Conservation (phyloP, 805 yeast species). For the Saturnispora gosingensis region DNA sequence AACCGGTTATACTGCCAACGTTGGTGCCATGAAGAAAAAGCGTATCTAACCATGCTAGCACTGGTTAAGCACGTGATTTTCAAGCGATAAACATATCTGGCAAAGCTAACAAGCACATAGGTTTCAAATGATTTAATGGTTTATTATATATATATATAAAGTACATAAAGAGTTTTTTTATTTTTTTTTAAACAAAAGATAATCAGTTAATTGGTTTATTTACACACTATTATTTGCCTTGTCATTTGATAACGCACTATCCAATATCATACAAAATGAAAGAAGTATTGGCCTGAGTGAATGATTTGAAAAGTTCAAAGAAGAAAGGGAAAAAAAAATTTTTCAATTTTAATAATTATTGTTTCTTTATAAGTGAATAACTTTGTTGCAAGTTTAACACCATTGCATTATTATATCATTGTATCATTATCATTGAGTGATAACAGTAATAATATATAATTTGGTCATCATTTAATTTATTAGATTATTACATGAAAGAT, state of each 20-base stretch:
- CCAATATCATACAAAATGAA: too few species aligned
- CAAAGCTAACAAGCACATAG: background rate
- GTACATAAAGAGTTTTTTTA: background rate
- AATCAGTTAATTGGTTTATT: background rate
- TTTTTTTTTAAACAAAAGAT: background rate
- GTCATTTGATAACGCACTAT: too few species aligned
- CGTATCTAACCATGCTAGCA: slow-evolving; percentile 1
- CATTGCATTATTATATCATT: background rate
- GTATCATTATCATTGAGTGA: background rate
- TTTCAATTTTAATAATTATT: background rate
- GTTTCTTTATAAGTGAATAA: background rate
- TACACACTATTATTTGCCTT: too few species aligned
- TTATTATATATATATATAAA: too few species aligned
- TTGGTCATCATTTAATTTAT: background rate
- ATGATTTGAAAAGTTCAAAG: background rate
- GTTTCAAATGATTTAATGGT: background rate
- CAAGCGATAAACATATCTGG: background rate
- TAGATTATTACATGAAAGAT: background rate
- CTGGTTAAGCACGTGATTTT: background rate
- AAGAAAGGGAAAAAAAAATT: background rate
- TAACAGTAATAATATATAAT: background rate
- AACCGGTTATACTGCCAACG: slow-evolving; percentile 99
- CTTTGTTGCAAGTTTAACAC: background rate
- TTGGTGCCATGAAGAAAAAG: slow-evolving; percentile 69
- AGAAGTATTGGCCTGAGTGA: background rate